A percentile compares a stretch with the other conserved stretches of the same genome.
Conservation (phyloP, 768 basidiomycete genomes). For the Lentinula edodes region DNA sequence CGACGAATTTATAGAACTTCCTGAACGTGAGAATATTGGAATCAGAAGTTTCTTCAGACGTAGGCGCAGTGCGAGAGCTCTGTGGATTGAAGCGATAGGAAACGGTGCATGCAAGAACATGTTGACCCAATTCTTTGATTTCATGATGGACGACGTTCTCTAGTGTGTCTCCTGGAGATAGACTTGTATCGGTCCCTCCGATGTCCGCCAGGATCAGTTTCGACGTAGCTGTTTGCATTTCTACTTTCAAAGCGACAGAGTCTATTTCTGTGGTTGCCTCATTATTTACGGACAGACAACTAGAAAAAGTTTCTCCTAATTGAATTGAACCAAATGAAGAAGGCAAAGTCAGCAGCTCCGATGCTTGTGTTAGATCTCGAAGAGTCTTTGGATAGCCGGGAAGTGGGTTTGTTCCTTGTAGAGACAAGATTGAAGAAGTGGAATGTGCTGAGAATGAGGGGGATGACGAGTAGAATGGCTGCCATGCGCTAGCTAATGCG, state of each 20-base stretch:
- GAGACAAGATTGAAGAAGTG: constrained; percentile 68
- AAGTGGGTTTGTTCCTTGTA: constrained; percentile 68
- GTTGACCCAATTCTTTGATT: constrained; percentile 90
- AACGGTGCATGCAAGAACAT: constrained; percentile 83
- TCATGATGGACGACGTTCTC: constrained; percentile 76
- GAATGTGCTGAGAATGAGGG: constrained; percentile 73
- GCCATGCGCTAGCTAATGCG: constrained; percentile 69
- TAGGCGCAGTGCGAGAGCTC: constrained; percentile 43
- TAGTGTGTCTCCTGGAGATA: constrained; percentile 54
- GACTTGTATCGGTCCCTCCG: constrained; percentile 43
- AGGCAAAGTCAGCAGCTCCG: constrained; percentile 76
- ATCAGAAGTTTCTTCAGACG: constrained; percentile 46
- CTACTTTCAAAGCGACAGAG: constrained; percentile 62
- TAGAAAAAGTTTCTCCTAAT: constrained; percentile 84
- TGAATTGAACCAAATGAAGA: constrained; percentile 83
- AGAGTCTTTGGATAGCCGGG: constrained; percentile 78
- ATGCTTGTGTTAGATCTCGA: constrained; percentile 72
- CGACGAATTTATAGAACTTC: constrained; percentile 81
- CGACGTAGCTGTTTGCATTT: constrained; percentile 78
- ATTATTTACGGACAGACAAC: constrained; percentile 79
- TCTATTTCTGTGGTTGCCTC: constrained; percentile 60
- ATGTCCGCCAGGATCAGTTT: constrained; percentile 62
- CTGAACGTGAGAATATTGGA: constrained; percentile 18
- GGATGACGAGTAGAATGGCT: constrained; percentile 82
- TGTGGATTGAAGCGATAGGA: constrained; percentile 66